Percentiles rank a stretch among this genome's conserved stretches.
phyloP scores from a whole-genome alignment of 2,329 filamentous ascomycete genomes.

The Penicillium crustosum region DNA sequence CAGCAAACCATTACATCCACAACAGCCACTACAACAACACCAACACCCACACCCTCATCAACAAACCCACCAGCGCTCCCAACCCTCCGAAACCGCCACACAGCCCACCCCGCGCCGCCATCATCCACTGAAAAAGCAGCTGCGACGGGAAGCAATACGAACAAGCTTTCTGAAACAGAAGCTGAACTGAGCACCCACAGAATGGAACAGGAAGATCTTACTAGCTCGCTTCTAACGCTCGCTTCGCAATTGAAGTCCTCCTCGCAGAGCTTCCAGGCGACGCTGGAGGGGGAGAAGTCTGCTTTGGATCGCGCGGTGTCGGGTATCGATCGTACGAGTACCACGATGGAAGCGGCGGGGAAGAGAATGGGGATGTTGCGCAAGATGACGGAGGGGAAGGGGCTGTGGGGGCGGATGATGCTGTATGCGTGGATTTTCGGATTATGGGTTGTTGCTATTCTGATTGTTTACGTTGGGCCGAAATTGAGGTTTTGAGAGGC shows the following conservation, averaged over 20 bases:
- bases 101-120: conserved; percentile 1
- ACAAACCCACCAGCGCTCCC: conserved; percentile 7
- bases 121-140: conserved; percentile 20
- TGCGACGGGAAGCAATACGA: conserved; percentile 7
- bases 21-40: conserved; percentile 10
- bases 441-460: conserved; percentile 72
- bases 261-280: conserved; percentile 68
- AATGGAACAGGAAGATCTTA: conserved; percentile 78
- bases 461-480: conserved; percentile 81
- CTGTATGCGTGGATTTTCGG: conserved; percentile 82
- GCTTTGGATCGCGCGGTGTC: conserved; percentile 69
- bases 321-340: conserved; percentile 74
- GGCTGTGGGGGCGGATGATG: conserved; percentile 81
- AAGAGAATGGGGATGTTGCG: conserved; percentile 74
- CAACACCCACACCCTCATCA: background rate
- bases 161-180: conserved; percentile 56
- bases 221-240: conserved; percentile 76
- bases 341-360: conserved; percentile 73
- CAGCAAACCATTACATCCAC: conserved; percentile 6
- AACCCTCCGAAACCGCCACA: conserved; percentile 30
- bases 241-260: conserved; percentile 74
- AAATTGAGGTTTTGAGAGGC: conserved; percentile 73
- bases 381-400: conserved; percentile 81
- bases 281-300: conserved; percentile 72
- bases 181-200: conserved; percentile 74